A percentile compares a stretch with the other conserved stretches of the same genome.
Conservation (phyloP, 108 stramenopile genomes). For the Cylindrotheca closterium region DNA sequence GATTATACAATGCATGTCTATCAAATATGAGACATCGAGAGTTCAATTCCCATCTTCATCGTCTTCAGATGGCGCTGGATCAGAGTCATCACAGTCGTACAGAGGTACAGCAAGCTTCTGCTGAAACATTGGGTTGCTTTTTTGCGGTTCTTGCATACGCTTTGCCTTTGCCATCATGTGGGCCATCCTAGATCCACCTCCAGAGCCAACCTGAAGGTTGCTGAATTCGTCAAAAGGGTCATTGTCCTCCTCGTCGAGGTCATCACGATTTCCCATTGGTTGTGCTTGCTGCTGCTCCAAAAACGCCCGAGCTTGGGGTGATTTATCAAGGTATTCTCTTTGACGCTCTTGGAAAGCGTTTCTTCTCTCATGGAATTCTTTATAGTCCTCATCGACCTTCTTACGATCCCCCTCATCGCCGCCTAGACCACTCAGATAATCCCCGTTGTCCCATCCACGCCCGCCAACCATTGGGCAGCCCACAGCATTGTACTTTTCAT, state of each 20-base stretch:
- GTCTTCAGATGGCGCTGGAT: no score
- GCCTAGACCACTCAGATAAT: slow-evolving; percentile 15
- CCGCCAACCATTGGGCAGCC: slow-evolving; percentile 11
- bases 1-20: background rate
- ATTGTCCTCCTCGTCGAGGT: slow-evolving; percentile 4
- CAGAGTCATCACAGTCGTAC: slow-evolving; percentile 24
- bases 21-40: background rate
- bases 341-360: slow-evolving; percentile 15
- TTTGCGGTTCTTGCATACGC: slow-evolving; percentile 20
- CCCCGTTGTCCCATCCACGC: slow-evolving; percentile 35
- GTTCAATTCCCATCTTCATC: slow-evolving; percentile 5
- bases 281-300: slow-evolving; percentile 19
- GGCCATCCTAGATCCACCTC: slow-evolving; percentile 28
- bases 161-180: slow-evolving; percentile 34
- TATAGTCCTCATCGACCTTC: slow-evolving; percentile 16
- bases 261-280: background rate
- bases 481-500: no score
- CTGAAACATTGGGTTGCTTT: slow-evolving; percentile 4
- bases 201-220: slow-evolving; percentile 11
- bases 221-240: slow-evolving; percentile 6
- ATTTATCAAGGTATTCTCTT: slow-evolving; percentile 14
- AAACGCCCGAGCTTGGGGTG: slow-evolving; percentile 25
- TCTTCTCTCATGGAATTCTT: slow-evolving; percentile 24
- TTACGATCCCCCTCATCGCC: slow-evolving; percentile 15
- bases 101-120: slow-evolving; percentile 23